Base-by-base conservation (phyloP, 1,139 yeast genomes). In the Pichia inconspicua region DNA sequence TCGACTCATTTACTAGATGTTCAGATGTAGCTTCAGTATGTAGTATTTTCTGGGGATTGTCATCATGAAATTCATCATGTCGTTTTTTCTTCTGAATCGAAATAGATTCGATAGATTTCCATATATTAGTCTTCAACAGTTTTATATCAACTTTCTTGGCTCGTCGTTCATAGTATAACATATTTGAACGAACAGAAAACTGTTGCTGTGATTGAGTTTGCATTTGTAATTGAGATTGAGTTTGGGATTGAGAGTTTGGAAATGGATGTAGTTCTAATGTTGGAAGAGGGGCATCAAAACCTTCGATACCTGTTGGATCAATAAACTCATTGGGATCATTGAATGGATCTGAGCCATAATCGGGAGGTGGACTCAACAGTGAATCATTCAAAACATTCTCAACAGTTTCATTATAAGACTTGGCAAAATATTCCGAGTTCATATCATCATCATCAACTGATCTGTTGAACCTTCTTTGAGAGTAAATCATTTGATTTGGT, bases 121-220 rank as follows among this genome's bases (percentile, higher is more conserved):
- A 78, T 28, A 78, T 55, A 55, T 77, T 77, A 46, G 75, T 77
- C 57, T 78, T 78, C 51, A 78, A 63, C 32, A 75, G 59, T 55
- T 71, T 73, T 35, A 78, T 73, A 60, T 78, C 80, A 31, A 78
- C 82, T 53, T 76, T 64, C 56, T 77, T 78, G 4, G 82, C 79
- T 14, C 75, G 77, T 44, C 78, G 65, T 1, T 82, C 76, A 55
- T 75, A 78, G 50, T 68, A 72, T 34, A 78, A 70, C 49, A 55
- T 11, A 17, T 51, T 49, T 35, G 50, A 49, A 25, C 51, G 55
- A 5, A 51, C 31, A 4, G 49, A 17, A 38, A 7, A 49, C 39
- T 27, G 48, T 43, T 15, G 48, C 8, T 19, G 38, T 35, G 38
- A 15, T 11, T 35, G 38, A 5, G 38, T n/a, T 15, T 32, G 54